phyloP scores from a whole-genome alignment of 2,329 filamentous ascomycete genomes.

The Fusarium tricinctum region DNA sequence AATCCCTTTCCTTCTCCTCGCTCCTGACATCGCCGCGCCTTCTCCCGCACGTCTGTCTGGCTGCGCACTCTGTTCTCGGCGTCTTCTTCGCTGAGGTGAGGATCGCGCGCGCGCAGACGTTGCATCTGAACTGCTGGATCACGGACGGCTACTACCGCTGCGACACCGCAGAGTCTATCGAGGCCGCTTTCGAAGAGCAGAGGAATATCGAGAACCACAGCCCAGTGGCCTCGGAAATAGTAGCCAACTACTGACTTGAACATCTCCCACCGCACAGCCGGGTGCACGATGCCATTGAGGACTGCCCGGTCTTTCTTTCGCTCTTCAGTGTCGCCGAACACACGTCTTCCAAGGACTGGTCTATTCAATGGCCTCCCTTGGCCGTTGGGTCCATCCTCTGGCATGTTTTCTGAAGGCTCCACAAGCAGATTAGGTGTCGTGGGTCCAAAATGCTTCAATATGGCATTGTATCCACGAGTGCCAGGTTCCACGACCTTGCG shows the following conservation, averaged over 20 bases:
- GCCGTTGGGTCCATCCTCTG: conserved; percentile 67
- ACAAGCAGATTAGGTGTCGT: conserved; percentile 89
- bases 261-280: conserved; percentile 87
- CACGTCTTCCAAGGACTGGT: conserved; percentile 83
- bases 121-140: conserved; percentile 87
- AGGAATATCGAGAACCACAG: conserved; percentile 92
- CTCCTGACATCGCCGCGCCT: conserved; percentile 80
- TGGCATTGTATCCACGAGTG: conserved; percentile 83
- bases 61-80: conserved; percentile 87
- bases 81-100: conserved; percentile 85
- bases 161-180: conserved; percentile 86
- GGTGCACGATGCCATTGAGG: conserved; percentile 93
- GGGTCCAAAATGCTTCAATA: conserved; percentile 83
- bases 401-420: conserved; percentile 65
- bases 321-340: conserved; percentile 85
- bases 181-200: conserved; percentile 90
- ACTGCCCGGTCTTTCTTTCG: conserved; percentile 78
- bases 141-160: conserved; percentile 87
- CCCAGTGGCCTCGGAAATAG: conserved; percentile 85
- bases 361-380: conserved; percentile 85
- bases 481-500: conserved; percentile 96
- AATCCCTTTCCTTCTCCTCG: conserved; percentile 76
- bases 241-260: conserved; percentile 78
- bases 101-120: conserved; percentile 80
- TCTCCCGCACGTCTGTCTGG: conserved; percentile 87